These are phyloP conservation scores for Yarrowia yakushimensis DNA, from an alignment of 805 yeast species.

Conservation along the genomic window DNA sequence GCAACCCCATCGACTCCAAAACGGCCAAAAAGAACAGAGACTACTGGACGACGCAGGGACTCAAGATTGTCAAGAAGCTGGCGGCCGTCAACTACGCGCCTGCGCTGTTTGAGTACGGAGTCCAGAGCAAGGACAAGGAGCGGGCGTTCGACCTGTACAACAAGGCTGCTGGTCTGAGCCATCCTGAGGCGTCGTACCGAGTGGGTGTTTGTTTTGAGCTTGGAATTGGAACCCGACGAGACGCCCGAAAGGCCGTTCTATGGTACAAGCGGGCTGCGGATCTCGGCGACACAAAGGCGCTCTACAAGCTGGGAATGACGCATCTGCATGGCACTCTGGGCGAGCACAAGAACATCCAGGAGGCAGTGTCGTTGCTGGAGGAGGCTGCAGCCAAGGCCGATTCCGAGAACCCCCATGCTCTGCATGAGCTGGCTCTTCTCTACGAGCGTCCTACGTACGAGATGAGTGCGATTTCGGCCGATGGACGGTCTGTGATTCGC, in stretches of 20 bases:
- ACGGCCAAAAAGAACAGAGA: conserved; percentile 52
- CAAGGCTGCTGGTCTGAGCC: conserved; percentile 56
- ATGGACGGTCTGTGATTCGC: conserved; percentile 28
- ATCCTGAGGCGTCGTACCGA: conserved; percentile 61
- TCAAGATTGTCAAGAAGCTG: conserved; percentile 57
- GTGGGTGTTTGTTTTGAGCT: conserved; percentile 69
- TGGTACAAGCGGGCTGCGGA: conserved; percentile 61
- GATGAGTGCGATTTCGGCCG: conserved; percentile 31
- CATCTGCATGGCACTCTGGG: conserved; percentile 49
- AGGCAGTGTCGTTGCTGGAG: conserved; percentile 51
- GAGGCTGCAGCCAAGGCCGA: conserved; percentile 48
- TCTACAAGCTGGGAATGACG: conserved; percentile 72
- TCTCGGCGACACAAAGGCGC: conserved; percentile 59
- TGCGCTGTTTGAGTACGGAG: conserved; percentile 55
- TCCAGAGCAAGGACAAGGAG: conserved; percentile 52
- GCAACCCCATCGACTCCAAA: conserved; percentile 43
- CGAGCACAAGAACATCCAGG: conserved; percentile 41
- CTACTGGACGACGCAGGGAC: conserved; percentile 54
- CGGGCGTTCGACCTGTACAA: conserved; percentile 60
- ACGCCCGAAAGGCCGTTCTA: conserved; percentile 46
- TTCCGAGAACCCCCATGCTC: conserved; percentile 50
- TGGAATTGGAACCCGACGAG: conserved; percentile 52
- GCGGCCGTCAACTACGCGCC: conserved; percentile 47
- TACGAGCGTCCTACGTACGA: conserved; percentile 45
- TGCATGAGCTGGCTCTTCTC: conserved; percentile 55